These are phyloP conservation scores for Chytridiales sp. DNA, from an alignment of 371 early-diverging fungal genomes.

Conservation along the genomic window DNA sequence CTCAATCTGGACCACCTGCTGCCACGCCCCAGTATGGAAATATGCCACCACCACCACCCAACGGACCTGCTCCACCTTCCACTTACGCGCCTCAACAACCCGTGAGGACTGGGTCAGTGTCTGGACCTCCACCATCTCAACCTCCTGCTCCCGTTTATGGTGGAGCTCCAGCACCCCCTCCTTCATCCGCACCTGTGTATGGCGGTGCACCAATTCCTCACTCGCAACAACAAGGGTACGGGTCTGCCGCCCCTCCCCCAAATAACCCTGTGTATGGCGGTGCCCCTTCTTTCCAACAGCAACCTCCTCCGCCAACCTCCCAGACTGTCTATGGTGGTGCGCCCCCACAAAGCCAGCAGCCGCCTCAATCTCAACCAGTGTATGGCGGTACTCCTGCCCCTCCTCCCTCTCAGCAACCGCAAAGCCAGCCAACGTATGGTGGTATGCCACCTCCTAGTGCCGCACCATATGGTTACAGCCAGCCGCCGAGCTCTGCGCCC, in stretches of 20 bases:
- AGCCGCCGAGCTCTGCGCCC: no score
- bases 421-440: conserved; percentile 31
- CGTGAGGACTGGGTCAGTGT: conserved; percentile 2
- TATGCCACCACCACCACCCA: not conserved
- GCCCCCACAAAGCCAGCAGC: conserved; percentile 24
- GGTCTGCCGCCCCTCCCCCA: conserved; percentile 14
- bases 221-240: conserved; percentile 22
- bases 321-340: conserved; percentile 28
- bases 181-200: not conserved
- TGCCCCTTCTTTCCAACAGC: conserved; percentile 26
- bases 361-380: conserved; percentile 31
- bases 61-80: conserved; percentile 7
- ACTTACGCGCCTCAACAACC: conserved; percentile 23
- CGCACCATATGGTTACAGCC: no score
- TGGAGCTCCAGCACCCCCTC: not conserved
- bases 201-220: conserved; percentile 20
- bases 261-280: conserved; percentile 26
- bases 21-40: conserved; percentile 5
- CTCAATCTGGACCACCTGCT: conserved; percentile 5
- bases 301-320: conserved; percentile 22
- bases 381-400: conserved; percentile 8
- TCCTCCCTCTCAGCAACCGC: conserved; percentile 28
- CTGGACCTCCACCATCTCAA: not conserved
- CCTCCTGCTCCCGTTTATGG: not conserved
- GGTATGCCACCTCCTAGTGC: conserved; percentile 18